Conservation (phyloP, 345 rosid species). For the Eucalyptus guilfoylei region DNA sequence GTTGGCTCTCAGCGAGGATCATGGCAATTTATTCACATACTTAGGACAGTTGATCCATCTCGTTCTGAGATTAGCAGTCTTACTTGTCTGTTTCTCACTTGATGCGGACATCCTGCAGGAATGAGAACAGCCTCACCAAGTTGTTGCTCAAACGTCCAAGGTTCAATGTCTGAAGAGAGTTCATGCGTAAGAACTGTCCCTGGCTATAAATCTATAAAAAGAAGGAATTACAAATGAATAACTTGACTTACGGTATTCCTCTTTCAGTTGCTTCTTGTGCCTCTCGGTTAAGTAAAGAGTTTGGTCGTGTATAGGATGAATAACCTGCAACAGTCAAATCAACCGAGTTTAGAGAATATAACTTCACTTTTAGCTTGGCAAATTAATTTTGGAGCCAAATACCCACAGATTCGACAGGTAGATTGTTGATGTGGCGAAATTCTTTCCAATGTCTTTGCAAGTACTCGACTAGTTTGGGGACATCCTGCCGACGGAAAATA, state of each 20-base stretch:
- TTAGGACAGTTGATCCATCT: neutral
- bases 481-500: constrained; percentile 49
- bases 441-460: constrained; percentile 10
- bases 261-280: constrained; percentile 45
- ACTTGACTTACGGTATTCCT: constrained; percentile 38
- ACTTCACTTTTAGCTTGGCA: neutral
- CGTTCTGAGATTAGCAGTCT: neutral
- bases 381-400: neutral
- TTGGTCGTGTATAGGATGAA: constrained; percentile 54
- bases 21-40: neutral
- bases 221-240: neutral
- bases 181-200: neutral
- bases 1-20: neutral
- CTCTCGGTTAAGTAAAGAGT: constrained; percentile 32
- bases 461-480: constrained; percentile 32
- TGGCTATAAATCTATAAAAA: neutral
- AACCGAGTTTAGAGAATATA: neutral
- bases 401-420: constrained; percentile 15
- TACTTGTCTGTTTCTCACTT: constrained; percentile 52
- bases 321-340: constrained; percentile 18
- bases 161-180: constrained; percentile 30
- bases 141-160: constrained; percentile 54
- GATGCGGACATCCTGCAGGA: constrained; percentile 61
- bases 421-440: neutral
- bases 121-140: constrained; percentile 52